Evolutionary conservation across 164 flowering plant species (phyloP).

Genomic region (Magnolia changhungtana): DNA sequence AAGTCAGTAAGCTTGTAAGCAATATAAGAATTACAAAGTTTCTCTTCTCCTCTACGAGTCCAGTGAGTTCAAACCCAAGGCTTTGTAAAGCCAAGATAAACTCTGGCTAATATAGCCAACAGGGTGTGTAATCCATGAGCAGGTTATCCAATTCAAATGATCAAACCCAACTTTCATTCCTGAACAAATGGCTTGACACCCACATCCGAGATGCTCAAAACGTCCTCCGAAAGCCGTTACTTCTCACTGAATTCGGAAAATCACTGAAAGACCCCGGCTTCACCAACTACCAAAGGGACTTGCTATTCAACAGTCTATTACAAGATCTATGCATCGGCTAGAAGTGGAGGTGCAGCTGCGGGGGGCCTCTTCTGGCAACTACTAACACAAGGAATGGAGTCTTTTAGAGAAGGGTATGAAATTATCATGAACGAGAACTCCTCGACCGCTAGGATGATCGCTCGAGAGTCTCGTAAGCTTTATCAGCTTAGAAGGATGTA

Average conservation of each 20-base stretch:
- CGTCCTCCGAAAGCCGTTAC: slow-evolving; percentile 58
- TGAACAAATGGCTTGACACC: slow-evolving; percentile 49
- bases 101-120: too few species aligned
- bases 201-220: slow-evolving; percentile 65
- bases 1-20: too few species aligned
- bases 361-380: slow-evolving; percentile 90
- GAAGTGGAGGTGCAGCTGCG: slow-evolving; percentile 58
- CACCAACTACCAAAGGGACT: slow-evolving; percentile 42
- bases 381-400: slow-evolving; percentile 60
- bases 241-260: slow-evolving; percentile 73
- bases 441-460: slow-evolving; percentile 46
- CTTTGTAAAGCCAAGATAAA: too few species aligned
- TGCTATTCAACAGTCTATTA: slow-evolving; percentile 44
- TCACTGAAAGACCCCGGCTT: slow-evolving; percentile 48
- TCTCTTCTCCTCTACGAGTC: too few species aligned
- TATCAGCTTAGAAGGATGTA: slow-evolving; percentile 38
- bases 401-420: slow-evolving; percentile 68
- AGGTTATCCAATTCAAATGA: slow-evolving; percentile 50
- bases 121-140: slow-evolving; percentile 10
- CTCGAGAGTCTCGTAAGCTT: slow-evolving; percentile 55
- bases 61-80: too few species aligned
- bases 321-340: slow-evolving; percentile 54
- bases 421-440: slow-evolving; percentile 55
- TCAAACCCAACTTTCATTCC: slow-evolving; percentile 52
- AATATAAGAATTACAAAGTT: too few species aligned